Base-by-base conservation (phyloP, 1,284 basidiomycete species). In the Malassezia caprae region DNA sequence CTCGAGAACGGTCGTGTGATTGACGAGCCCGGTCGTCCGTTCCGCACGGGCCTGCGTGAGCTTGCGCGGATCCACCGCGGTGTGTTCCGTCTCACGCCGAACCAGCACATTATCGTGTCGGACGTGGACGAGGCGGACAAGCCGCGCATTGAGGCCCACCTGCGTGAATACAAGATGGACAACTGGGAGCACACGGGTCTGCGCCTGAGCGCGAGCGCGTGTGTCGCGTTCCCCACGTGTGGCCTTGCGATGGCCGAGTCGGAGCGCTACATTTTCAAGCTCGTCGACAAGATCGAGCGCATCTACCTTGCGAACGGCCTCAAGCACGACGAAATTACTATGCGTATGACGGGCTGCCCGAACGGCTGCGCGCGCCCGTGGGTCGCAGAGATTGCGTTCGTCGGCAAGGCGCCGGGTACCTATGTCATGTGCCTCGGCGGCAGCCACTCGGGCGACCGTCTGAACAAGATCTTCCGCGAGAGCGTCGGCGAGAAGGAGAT, bases 1-100 rank as follows among this genome's bases (percentile, higher is more conserved):
- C 87, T 98, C 76, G 93, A 98, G 79, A 99, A 98, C 74, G 94
- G 94, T 11, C 86, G 93, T 52, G 83, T 98, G 34, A 86, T 91
- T 76, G 90, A 98, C 76, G 89, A 90, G 76, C 84, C 89, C 4
- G 87, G 83, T 42, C 80, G 82, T 53, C 84, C 90, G 61, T 96
- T 90, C 84, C 96, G 96, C 80, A 85, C 86, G 6, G 91, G 88
- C 53, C 79, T 99, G 51, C 81, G 84, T 51, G 90, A 96, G 78
- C 87, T 98, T 60, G 91, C 90, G 56, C 85, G 87, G 78, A 78
- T 89, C 13, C 90, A 94, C 82, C 91, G 89, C 80, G 91, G 93
- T 52, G 80, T 82, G 11, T 93, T 98, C 83, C 81, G 93, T 49
- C 78, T 96, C 67, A 71, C 72, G 48, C 69, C 90, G 48, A 98